Percentiles rank a stretch among this genome's conserved stretches.
Evolutionary conservation across 2,329 filamentous ascomycete species (phyloP).

Genomic region (Nannizziopsis arthrosporioides): DNA sequence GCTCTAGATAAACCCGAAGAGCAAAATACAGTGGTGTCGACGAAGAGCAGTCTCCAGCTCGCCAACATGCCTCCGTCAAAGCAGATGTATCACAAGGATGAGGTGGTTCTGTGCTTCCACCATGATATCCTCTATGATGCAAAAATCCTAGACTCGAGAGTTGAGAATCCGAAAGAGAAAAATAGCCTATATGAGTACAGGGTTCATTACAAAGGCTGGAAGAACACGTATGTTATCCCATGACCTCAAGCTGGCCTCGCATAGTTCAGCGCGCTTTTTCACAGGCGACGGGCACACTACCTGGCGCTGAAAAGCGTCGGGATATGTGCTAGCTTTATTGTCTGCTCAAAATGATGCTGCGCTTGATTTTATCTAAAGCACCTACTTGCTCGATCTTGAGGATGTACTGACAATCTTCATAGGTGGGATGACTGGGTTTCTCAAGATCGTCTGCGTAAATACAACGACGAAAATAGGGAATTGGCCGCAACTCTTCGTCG

Average conservation of each 20-base stretch:
- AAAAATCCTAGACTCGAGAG: slow-evolving; percentile 72
- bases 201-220: slow-evolving; percentile 99
- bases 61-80: slow-evolving; percentile 37
- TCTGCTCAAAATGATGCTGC: too few species aligned
- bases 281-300: too few species aligned
- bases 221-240: slow-evolving; percentile 63
- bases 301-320: too few species aligned
- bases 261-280: too few species aligned
- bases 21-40: too few species aligned
- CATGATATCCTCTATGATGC: slow-evolving; percentile 96
- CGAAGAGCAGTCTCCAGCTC: neutral
- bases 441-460: slow-evolving; percentile 83
- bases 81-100: slow-evolving; percentile 56
- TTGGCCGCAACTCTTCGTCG: slow-evolving; percentile 49
- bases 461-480: slow-evolving; percentile 89
- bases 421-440: slow-evolving; percentile 98
- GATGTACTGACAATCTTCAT: slow-evolving; percentile 5
- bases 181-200: slow-evolving; percentile 73
- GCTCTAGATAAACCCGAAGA: too few species aligned
- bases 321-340: too few species aligned
- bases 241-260: neutral
- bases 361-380: too few species aligned
- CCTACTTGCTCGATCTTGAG: too few species aligned
- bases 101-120: slow-evolving; percentile 93
- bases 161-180: slow-evolving; percentile 52